Base-by-base conservation (phyloP, 495 filamentous ascomycete species). In the Penicillium goetzii region DNA sequence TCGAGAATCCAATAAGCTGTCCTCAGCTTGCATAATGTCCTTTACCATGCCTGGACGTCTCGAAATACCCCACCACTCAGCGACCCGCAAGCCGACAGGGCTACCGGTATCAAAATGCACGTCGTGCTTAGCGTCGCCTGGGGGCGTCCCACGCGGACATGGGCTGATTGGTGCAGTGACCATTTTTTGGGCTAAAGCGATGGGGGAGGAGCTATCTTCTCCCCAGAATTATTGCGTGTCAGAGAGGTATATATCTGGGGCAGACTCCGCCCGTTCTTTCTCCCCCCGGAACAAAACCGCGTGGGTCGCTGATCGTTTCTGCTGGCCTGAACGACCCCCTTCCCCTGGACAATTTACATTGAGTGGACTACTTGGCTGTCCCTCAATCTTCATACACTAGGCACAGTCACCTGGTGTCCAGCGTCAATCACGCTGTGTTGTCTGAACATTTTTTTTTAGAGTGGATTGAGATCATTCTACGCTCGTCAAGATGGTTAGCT, bases 41-140 rank as follows among this genome's bases (percentile, higher is more conserved):
- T 19, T 40, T 58, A 4, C 63, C 61, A 65, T 63, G 59, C 62
- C 60, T 64, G 55, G 66, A 55, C 28, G 57, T 33, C 64, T 61
- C 30, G 58, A 52, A 57, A 70, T 59, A 61, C 73, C 72, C 70
- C 70, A 75, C 74, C 72, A 76, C 68, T 75, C 62, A 76, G 72
- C 66, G 67, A 67, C 55, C 59, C 54, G 54, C 60, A 51, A 63
- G 51, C 41, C 58, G 61, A 41, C 60, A 43, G 47, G 56, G 49
- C 58, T 60, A 25, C 21, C 53, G 38, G 55, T 67, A 71, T 66
- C 66, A 63, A 59, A 52, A 65, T 72, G 65, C 59, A 54, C 58
- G 57, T 25, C 56, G 43, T 59, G 66, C 61, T 64, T 72, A 62
- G 71, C 66, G 59, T 61, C 58, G 62, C 59, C 62, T 52, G 68